These are phyloP conservation scores for Acacia confusa DNA, from an alignment of 306 rosid genomes.

Conservation along the genomic window DNA sequence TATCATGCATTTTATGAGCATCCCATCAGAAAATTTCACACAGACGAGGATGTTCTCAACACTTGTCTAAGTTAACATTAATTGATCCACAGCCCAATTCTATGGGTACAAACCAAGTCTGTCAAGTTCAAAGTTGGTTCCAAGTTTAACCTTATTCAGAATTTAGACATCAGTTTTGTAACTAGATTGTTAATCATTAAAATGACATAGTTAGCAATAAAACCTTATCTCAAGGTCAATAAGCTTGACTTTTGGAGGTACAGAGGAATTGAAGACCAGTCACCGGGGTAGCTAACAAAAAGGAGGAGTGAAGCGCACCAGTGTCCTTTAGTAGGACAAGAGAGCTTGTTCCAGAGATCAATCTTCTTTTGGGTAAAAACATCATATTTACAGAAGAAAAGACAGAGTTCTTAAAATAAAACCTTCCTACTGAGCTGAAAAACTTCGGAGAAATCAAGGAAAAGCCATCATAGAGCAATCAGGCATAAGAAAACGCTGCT, in stretches of 20 bases:
- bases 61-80: background rate
- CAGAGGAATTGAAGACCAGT: background rate
- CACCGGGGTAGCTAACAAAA: background rate
- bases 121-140: background rate
- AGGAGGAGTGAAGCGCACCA: background rate
- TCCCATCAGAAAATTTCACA: background rate
- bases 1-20: background rate
- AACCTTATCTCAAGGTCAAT: background rate
- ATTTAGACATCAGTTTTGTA: background rate
- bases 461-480: background rate
- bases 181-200: background rate
- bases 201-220: background rate
- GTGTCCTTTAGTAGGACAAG: background rate
- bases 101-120: background rate
- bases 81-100: background rate
- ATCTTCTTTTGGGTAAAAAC: background rate
- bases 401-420: background rate
- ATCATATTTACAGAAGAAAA: background rate
- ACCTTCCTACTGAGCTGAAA: background rate
- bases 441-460: background rate
- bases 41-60: background rate
- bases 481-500: background rate
- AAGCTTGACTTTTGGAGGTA: background rate
- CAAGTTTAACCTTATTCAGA: background rate
- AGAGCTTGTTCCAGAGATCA: background rate